phyloP scores from a whole-genome alignment of 1,139 yeast species.

The Taphrina flavorubra region DNA sequence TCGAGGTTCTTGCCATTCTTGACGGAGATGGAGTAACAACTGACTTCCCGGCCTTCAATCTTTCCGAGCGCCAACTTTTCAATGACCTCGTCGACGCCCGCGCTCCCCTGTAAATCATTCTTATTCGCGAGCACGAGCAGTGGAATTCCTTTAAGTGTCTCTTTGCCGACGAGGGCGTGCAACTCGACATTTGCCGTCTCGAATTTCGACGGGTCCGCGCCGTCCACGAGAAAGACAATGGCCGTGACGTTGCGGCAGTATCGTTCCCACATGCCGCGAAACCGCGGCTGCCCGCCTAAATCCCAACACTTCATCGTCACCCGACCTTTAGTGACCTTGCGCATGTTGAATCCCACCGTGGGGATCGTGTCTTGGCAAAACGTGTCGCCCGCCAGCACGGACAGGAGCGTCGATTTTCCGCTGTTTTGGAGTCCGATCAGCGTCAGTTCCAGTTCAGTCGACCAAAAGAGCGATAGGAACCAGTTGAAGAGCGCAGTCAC shows the following conservation, averaged over 20 bases:
- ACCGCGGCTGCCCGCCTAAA: constrained; percentile 55
- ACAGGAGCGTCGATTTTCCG: constrained; percentile 53
- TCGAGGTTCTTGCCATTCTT: constrained; percentile 53
- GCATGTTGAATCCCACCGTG: constrained; percentile 55
- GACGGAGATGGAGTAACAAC: constrained; percentile 55
- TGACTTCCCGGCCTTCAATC: constrained; percentile 52
- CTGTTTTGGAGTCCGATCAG: constrained; percentile 55
- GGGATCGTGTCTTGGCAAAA: constrained; percentile 54
- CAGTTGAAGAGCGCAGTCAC: constrained; percentile 34
- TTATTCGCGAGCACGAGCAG: constrained; percentile 54
- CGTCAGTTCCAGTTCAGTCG: constrained; percentile 52
- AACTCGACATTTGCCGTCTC: constrained; percentile 51
- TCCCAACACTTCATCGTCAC: constrained; percentile 56
- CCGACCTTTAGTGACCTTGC: constrained; percentile 52
- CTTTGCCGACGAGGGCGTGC: constrained; percentile 50
- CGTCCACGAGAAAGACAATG: constrained; percentile 53
- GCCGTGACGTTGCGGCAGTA: constrained; percentile 55
- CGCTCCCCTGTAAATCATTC: constrained; percentile 52
- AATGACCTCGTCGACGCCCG: constrained; percentile 52
- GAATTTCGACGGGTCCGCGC: constrained; percentile 51
- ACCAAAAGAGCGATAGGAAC: constrained; percentile 32
- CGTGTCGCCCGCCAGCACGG: constrained; percentile 52
- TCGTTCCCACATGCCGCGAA: constrained; percentile 55
- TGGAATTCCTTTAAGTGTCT: constrained; percentile 52
- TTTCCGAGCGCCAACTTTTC: constrained; percentile 50